phyloP scores from a whole-genome alignment of 2,329 filamentous ascomycete species.

The Zymoseptoria passerinii region DNA sequence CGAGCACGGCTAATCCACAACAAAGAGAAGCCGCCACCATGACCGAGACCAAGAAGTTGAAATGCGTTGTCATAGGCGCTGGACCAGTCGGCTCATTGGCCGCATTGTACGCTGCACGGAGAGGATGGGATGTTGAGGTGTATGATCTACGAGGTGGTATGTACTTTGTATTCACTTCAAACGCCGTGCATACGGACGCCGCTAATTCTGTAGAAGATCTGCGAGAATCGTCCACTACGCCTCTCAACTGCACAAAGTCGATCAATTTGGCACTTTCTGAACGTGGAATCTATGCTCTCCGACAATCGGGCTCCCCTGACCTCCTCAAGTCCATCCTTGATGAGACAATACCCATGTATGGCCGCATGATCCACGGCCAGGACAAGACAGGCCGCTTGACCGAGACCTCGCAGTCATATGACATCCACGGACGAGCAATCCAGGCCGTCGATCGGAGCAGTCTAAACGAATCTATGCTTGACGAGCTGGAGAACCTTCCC shows the following conservation, averaged over 20 bases:
- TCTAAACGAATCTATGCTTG: constrained; percentile 74
- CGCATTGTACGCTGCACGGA: constrained; percentile 80
- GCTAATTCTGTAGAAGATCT: constrained; percentile 55
- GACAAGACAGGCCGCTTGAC: constrained; percentile 57
- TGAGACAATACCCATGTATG: constrained; percentile 84
- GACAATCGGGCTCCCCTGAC: constrained; percentile 55
- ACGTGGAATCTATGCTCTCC: constrained; percentile 82
- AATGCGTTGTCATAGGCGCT: constrained; percentile 69
- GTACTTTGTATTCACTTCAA: constrained; percentile 29
- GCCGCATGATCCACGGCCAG: constrained; percentile 87
- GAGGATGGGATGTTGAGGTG: constrained; percentile 83
- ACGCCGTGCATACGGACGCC: background rate
- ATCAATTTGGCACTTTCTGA: constrained; percentile 95
- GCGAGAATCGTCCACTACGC: constrained; percentile 69
- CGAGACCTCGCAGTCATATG: constrained; percentile 79
- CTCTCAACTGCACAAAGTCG: constrained; percentile 94
- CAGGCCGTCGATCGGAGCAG: constrained; percentile 76
- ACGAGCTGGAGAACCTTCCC: constrained; percentile 71
- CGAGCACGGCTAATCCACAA: constrained; percentile 8
- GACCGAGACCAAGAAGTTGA: constrained; percentile 9
- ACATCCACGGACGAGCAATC: constrained; percentile 75
- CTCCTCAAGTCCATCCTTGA: constrained; percentile 67
- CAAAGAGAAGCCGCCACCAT: constrained; percentile 4
- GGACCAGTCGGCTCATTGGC: constrained; percentile 89
- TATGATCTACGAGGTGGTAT: constrained; percentile 89